These are phyloP conservation scores for Naumovozyma castellii DNA, from an alignment of 805 yeast genomes.

Conservation along the genomic window DNA sequence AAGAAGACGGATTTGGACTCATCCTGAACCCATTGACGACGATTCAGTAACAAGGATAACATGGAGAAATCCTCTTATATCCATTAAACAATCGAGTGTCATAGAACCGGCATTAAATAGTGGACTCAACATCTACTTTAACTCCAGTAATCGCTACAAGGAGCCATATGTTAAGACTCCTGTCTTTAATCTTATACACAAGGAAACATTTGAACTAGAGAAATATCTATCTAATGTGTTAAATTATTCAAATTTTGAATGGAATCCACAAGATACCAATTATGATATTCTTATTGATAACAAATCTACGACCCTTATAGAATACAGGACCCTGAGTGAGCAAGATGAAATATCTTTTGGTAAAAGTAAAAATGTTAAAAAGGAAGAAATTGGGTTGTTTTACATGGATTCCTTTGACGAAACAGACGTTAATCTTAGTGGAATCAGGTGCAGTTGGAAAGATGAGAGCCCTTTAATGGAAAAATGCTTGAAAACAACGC, in stretches of 20 bases:
- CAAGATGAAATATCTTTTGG: slow-evolving; percentile 4
- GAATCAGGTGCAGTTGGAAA: slow-evolving; percentile 24
- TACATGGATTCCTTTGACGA: slow-evolving; percentile 18
- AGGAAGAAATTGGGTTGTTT: slow-evolving; percentile 24
- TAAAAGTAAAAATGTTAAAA: slow-evolving; percentile 5
- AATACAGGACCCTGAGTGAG: slow-evolving; percentile 10
- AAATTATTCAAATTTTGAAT: slow-evolving; percentile 1
- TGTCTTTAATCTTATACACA: slow-evolving; percentile 10
- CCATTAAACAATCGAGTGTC: slow-evolving; percentile 1
- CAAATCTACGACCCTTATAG: slow-evolving; percentile 10
- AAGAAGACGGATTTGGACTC: slow-evolving; percentile 7
- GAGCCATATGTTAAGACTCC: slow-evolving; percentile 4
- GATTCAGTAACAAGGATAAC: slow-evolving; percentile 7
- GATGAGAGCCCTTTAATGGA: slow-evolving; percentile 9
- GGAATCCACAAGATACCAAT: slow-evolving; percentile 5
- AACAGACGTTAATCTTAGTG: slow-evolving; percentile 18
- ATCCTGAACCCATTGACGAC: background rate
- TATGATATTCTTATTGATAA: slow-evolving; percentile 12
- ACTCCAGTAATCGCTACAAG: background rate
- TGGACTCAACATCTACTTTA: slow-evolving; percentile 16
- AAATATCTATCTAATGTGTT: slow-evolving; percentile 1
- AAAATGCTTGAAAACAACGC: slow-evolving; percentile 23
- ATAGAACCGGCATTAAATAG: slow-evolving; percentile 7
- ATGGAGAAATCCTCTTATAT: slow-evolving; percentile 6
- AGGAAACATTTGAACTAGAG: slow-evolving; percentile 4